phyloP scores from a whole-genome alignment of 2,329 filamentous ascomycete species.

The Ascochyta fabae region DNA sequence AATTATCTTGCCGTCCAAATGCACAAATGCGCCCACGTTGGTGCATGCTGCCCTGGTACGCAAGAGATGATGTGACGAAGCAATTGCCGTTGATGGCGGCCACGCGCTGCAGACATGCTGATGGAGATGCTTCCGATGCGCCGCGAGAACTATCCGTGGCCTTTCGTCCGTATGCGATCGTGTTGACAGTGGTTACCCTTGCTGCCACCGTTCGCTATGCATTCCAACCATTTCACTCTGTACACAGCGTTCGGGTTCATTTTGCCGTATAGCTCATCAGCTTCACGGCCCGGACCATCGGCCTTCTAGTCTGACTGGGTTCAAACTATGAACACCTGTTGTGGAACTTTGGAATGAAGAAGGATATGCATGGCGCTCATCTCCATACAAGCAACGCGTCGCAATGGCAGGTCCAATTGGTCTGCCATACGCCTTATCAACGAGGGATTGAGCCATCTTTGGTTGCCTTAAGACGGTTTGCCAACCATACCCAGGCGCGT shows the following conservation, averaged over 20 bases:
- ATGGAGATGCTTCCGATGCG: neutral
- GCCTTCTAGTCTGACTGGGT: neutral
- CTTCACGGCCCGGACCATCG: neutral
- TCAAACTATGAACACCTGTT: neutral
- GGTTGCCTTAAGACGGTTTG: conserved; percentile 1
- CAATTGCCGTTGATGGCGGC: neutral
- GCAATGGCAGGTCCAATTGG: conserved; percentile 4
- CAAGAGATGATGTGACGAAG: conserved; percentile 1
- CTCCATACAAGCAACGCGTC: conserved; percentile 6
- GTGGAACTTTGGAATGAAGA: conserved; percentile 3
- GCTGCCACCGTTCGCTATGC: neutral
- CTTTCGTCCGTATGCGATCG: neutral
- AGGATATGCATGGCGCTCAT: conserved; percentile 9
- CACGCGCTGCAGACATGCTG: neutral
- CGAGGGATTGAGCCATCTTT: conserved; percentile 8
- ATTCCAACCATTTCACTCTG: conserved; percentile 3
- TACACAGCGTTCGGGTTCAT: neutral
- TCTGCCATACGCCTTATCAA: conserved; percentile 9
- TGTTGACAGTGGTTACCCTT: neutral
- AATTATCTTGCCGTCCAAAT: conserved; percentile 7
- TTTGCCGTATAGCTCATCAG: conserved; percentile 7
- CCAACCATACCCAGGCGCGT: conserved; percentile 1
- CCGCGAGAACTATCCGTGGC: neutral
- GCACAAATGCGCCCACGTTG: neutral
- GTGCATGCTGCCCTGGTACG: neutral